These are phyloP conservation scores for Saitozyma sp. DNA, from an alignment of 768 basidiomycete species.

Conservation along the genomic window DNA sequence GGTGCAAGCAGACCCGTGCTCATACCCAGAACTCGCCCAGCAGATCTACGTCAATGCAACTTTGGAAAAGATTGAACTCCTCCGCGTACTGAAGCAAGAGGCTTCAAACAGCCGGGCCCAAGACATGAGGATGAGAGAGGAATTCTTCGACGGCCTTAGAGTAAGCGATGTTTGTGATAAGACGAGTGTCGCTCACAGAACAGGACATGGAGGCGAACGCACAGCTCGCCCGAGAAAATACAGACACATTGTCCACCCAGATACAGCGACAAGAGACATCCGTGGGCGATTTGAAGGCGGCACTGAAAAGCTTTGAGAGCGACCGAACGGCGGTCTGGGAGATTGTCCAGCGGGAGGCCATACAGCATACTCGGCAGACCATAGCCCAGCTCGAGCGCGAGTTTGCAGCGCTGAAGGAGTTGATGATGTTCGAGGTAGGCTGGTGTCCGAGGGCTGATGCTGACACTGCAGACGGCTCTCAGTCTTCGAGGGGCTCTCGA, in stretches of 20 bases:
- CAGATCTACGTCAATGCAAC: slow-evolving; percentile 36
- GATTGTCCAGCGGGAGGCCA: no score
- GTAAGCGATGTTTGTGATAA: not conserved
- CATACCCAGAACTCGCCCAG: slow-evolving; percentile 29
- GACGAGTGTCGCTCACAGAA: not conserved
- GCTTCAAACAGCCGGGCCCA: not conserved
- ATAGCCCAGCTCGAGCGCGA: no score
- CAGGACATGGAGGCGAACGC: not conserved
- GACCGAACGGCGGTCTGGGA: not conserved
- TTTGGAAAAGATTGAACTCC: slow-evolving; percentile 32
- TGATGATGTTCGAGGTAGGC: no score
- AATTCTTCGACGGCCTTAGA: not conserved
- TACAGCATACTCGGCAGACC: no score
- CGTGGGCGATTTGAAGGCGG: not conserved
- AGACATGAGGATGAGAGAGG: not conserved
- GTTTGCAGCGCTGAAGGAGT: no score
- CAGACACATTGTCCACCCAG: not conserved
- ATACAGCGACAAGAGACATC: not conserved
- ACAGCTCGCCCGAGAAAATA: slow-evolving; percentile 2
- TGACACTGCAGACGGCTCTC: no score
- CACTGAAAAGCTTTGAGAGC: not conserved
- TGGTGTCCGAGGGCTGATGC: no score
- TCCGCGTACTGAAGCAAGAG: slow-evolving; percentile 25
- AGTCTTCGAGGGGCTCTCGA: no score
- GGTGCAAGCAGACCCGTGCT: not conserved